Percentiles rank a stretch among this genome's conserved stretches.
These are phyloP conservation scores for Leccinum pachyderme DNA, from an alignment of 1,284 basidiomycete species.

Conservation along the genomic window DNA sequence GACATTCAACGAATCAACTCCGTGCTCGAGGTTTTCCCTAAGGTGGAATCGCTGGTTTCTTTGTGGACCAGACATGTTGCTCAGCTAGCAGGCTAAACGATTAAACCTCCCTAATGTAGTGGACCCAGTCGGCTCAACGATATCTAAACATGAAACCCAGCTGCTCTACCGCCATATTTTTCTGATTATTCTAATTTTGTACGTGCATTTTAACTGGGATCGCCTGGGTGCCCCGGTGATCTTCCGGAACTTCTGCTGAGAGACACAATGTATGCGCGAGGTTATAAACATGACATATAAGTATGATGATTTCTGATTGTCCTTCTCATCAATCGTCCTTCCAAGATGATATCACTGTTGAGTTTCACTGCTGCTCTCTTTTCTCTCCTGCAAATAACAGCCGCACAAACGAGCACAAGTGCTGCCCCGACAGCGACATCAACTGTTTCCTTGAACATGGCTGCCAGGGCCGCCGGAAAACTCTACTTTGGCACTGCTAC, in stretches of 20 bases:
- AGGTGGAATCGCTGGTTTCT: not conserved
- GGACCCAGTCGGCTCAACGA: not conserved
- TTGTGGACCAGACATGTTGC: not conserved
- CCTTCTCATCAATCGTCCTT: not conserved
- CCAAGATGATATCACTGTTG: conserved; percentile 2
- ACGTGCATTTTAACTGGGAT: not conserved
- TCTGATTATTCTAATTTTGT: not conserved
- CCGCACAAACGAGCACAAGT: conserved; percentile 2
- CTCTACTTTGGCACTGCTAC: conserved; percentile 62
- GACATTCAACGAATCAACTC: not conserved
- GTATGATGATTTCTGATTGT: not conserved
- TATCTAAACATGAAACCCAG: not conserved
- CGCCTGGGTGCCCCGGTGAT: not conserved
- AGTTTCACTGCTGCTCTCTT: conserved; percentile 7
- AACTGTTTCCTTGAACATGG: conserved; percentile 33
- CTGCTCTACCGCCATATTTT: conserved; percentile 4
- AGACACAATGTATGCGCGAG: conserved; percentile 3
- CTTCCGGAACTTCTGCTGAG: not conserved
- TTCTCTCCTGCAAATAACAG: conserved; percentile 2
- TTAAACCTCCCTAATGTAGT: not conserved
- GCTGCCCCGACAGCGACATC: conserved; percentile 4
- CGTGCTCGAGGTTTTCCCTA: not conserved
- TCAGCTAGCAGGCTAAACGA: not conserved
- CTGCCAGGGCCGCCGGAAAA: conserved; percentile 50
- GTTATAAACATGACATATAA: not conserved